phyloP scores from a whole-genome alignment of 2,329 filamentous ascomycete species.

The Microascus cirrosus region DNA sequence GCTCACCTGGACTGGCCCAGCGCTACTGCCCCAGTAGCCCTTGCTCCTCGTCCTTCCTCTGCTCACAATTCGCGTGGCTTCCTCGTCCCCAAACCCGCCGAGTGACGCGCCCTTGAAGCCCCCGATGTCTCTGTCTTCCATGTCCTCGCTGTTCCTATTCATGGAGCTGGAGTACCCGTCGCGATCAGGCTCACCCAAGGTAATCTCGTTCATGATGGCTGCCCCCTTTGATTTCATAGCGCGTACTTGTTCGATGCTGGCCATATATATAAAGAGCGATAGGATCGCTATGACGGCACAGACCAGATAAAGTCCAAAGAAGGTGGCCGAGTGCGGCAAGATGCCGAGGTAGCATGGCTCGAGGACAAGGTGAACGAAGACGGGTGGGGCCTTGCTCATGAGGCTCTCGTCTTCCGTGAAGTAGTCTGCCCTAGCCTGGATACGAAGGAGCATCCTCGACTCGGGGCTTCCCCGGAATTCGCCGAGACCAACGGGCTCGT shows the following conservation, averaged over 20 bases:
- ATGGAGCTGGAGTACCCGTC: background rate
- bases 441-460: conserved; percentile 54
- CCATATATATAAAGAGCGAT: conserved; percentile 3
- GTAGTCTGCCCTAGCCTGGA: conserved; percentile 74
- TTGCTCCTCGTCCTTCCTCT: no score
- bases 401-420: conserved; percentile 62
- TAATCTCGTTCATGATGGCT: background rate
- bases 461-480: conserved; percentile 14
- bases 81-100: background rate
- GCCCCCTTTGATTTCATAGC: background rate
- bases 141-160: background rate
- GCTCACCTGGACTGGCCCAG: no score
- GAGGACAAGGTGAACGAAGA: conserved; percentile 71
- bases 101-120: background rate
- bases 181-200: background rate
- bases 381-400: conserved; percentile 64
- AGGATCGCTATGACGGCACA: conserved; percentile 35
- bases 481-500: conserved; percentile 34
- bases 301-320: conserved; percentile 58
- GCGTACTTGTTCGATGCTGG: background rate
- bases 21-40: no score
- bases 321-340: conserved; percentile 65
- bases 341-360: conserved; percentile 77
- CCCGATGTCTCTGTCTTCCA: background rate
- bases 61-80: background rate